Evolutionary conservation across 2,329 filamentous ascomycete genomes (phyloP).

Genomic region (Colletotrichum sp.): DNA sequence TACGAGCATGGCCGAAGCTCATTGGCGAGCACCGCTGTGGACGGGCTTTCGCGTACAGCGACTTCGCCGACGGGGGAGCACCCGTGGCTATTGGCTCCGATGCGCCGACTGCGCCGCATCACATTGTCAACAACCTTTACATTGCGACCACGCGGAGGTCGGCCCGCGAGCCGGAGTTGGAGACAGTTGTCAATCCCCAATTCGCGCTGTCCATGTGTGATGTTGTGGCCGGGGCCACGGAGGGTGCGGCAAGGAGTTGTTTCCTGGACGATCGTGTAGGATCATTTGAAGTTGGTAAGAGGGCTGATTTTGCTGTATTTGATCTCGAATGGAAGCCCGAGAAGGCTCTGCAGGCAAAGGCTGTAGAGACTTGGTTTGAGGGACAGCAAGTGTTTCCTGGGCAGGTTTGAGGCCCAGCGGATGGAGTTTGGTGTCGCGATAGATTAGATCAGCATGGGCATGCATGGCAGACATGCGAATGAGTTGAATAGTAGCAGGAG

Average conservation of each 20-base stretch:
- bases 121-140: slow-evolving; percentile 61
- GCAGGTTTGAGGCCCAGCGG: not conserved
- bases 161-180: slow-evolving; percentile 39
- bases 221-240: slow-evolving; percentile 58
- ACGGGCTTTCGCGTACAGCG: slow-evolving; percentile 67
- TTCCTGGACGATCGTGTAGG: slow-evolving; percentile 62
- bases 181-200: slow-evolving; percentile 54
- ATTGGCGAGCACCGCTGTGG: slow-evolving; percentile 58
- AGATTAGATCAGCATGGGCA: not conserved
- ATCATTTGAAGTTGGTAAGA: slow-evolving; percentile 54
- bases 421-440: not conserved
- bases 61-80: slow-evolving; percentile 61
- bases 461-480: too few species aligned
- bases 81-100: slow-evolving; percentile 63
- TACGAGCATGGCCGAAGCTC: slow-evolving; percentile 64
- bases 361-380: slow-evolving; percentile 59
- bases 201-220: slow-evolving; percentile 59
- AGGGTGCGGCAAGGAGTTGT: slow-evolving; percentile 61
- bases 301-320: slow-evolving; percentile 61
- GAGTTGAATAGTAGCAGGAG: too few species aligned
- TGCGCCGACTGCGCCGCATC: slow-evolving; percentile 62
- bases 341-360: slow-evolving; percentile 49
- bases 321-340: slow-evolving; percentile 55
- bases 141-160: slow-evolving; percentile 63
- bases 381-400: slow-evolving; percentile 45